Evolutionary conservation across 805 yeast species (phyloP), one percentile per base, ranked within the genome.

Genomic region (Pichia sporocuriosa): DNA sequence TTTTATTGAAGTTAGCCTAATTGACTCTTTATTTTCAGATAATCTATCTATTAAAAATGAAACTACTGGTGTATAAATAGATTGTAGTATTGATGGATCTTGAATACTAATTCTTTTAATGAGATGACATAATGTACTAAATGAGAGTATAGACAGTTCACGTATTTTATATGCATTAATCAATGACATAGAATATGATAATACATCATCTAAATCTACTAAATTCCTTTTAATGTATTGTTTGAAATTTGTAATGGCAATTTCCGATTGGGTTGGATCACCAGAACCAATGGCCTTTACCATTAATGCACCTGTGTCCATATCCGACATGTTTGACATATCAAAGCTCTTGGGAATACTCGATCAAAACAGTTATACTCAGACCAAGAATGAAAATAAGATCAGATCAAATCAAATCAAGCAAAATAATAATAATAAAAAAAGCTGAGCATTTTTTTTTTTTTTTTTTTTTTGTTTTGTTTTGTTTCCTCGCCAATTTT

Each of bases 61-160:
- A 4, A 79, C 54, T 3, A 75, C 70, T 20, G 65, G 56, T 40
- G 62, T 65, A 30, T 72, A 65, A 29, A 71, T 70, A 2, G 59
- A 55, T 44, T 61, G 62, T 32, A 78, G 59, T 0, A 70, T 63
- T 9, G 57, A 52, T 2, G 66, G 58, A 48, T 77, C 81, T 57
- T 78, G 84, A 58, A 75, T 72, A 35, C 77, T 70, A 6, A 78
- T 73, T 17, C 84, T 59, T 44, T 76, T 77, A 24, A 78, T 69
- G 39, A 77, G 56, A 51, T 78, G 81, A 37, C 79, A 75, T 4
- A 75, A 54, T 0, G 76, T 68, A 23, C 75, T 68, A 51, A 77
- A 76, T 3, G 76, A 67, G 45, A 67, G 66, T 16, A 76, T 64
- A 10, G 66, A 56, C 26, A 59, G 40, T 36, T 67, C 68, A 3